Evolutionary conservation across 192 early-diverging fungal species (phyloP).

Genomic region (Mortierella claussenii): DNA sequence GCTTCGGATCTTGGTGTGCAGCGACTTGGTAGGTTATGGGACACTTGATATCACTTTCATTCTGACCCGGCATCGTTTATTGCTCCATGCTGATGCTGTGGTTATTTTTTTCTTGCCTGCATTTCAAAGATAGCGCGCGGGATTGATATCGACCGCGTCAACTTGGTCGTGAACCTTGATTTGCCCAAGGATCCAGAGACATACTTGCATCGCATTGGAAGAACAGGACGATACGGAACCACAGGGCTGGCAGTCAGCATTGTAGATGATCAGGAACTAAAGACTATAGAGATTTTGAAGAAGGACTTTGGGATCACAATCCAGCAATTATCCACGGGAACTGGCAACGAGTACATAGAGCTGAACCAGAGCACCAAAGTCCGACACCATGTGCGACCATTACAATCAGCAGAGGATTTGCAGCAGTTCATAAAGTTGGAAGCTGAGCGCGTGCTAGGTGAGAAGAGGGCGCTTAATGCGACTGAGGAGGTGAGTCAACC

Average conservation of each 20-base stretch:
- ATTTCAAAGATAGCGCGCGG: conserved; percentile 64
- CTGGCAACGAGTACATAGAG: conserved; percentile 5
- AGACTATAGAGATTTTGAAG: conserved; percentile 44
- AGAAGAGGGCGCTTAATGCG: background rate
- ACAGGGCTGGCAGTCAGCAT: conserved; percentile 67
- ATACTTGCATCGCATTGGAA: conserved; percentile 84
- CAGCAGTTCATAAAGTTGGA: conserved; percentile 32
- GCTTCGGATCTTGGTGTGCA: conserved; percentile 66
- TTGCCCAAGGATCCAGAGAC: conserved; percentile 72
- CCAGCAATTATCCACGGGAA: background rate
- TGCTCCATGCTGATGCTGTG: too few relatives aligned
- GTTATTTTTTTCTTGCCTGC: background rate
- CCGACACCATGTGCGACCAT: conserved; percentile 32
- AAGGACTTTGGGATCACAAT: conserved; percentile 33
- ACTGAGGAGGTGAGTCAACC: background rate
- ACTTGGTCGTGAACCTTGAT: conserved; percentile 81
- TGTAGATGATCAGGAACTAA: conserved; percentile 44
- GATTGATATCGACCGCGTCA: conserved; percentile 79
- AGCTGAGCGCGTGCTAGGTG: background rate
- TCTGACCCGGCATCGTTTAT: background rate
- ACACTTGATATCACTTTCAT: background rate
- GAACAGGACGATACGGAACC: conserved; percentile 82
- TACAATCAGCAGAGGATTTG: conserved; percentile 23
- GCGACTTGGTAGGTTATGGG: conserved; percentile 61
- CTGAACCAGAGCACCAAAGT: conserved; percentile 17